Conservation (phyloP, 177 flowering plant genomes). For the Telopea speciosissima region DNA sequence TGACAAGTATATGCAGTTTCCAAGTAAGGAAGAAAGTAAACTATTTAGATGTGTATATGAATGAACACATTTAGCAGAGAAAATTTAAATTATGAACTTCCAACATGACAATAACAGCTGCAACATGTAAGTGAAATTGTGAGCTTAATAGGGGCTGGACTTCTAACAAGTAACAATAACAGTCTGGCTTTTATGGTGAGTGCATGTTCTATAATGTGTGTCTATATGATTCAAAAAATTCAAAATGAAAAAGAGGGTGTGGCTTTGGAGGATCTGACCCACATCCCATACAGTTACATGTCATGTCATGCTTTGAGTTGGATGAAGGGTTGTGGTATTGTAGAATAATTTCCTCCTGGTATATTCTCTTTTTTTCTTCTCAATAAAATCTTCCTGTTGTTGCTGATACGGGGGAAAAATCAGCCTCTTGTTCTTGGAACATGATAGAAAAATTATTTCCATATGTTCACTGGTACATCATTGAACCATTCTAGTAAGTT, state of each 20-base stretch:
- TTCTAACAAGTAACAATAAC: background rate
- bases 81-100: background rate
- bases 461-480: too few relatives aligned
- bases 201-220: background rate
- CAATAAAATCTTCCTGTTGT: too few relatives aligned
- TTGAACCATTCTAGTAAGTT: too few relatives aligned
- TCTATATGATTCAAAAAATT: background rate
- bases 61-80: background rate
- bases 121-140: too few relatives aligned
- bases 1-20: too few relatives aligned
- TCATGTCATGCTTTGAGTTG: background rate
- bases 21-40: background rate
- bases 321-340: too few relatives aligned
- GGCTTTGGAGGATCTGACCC: background rate
- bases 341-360: too few relatives aligned
- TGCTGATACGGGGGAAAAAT: too few relatives aligned
- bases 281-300: background rate
- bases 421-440: too few relatives aligned
- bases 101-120: background rate
- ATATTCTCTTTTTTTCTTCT: too few relatives aligned
- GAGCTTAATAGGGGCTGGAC: background rate
- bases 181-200: background rate
- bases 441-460: too few relatives aligned
- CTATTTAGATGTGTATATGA: background rate
- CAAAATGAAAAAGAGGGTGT: background rate